Percentiles rank a stretch among this genome's conserved stretches.
phyloP scores from a whole-genome alignment of 2,329 filamentous ascomycete species.

The Scopulariopsis brevicaulis region DNA sequence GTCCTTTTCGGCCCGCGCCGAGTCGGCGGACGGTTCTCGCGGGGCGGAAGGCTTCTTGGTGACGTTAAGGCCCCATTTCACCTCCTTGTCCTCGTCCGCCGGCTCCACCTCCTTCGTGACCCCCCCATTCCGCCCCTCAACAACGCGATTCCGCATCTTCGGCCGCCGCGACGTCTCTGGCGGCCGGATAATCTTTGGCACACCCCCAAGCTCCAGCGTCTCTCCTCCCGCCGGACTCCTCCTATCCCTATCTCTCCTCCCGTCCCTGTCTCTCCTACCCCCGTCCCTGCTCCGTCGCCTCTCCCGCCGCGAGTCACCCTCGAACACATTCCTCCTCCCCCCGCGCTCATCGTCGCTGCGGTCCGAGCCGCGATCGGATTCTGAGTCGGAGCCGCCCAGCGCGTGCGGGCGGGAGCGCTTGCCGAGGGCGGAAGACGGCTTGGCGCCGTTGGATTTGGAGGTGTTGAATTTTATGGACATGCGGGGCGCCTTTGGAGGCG shows the following conservation, averaged over 20 bases:
- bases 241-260: background rate
- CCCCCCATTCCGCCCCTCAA: background rate
- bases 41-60: background rate
- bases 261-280: background rate
- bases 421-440: conserved; percentile 6
- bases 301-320: conserved; percentile 1
- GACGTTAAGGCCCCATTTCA: conserved; percentile 39
- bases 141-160: conserved; percentile 5
- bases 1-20: conserved; percentile 4
- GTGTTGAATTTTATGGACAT: conserved; percentile 9
- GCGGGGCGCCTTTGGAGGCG: conserved; percentile 6
- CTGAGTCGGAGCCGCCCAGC: conserved; percentile 7
- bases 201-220: conserved; percentile 1
- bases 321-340: conserved; percentile 7
- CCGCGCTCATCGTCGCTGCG: conserved; percentile 3
- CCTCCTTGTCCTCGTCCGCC: conserved; percentile 35
- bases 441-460: conserved; percentile 4
- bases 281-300: background rate
- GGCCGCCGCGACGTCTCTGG: conserved; percentile 6
- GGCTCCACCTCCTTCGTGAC: conserved; percentile 17
- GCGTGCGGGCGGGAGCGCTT: conserved; percentile 8
- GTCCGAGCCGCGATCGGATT: conserved; percentile 3
- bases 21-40: background rate
- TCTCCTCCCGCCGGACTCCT: background rate
- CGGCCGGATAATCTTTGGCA: conserved; percentile 7